These are phyloP conservation scores for Salix dunnii DNA, from an alignment of 345 rosid genomes.

Conservation along the genomic window DNA sequence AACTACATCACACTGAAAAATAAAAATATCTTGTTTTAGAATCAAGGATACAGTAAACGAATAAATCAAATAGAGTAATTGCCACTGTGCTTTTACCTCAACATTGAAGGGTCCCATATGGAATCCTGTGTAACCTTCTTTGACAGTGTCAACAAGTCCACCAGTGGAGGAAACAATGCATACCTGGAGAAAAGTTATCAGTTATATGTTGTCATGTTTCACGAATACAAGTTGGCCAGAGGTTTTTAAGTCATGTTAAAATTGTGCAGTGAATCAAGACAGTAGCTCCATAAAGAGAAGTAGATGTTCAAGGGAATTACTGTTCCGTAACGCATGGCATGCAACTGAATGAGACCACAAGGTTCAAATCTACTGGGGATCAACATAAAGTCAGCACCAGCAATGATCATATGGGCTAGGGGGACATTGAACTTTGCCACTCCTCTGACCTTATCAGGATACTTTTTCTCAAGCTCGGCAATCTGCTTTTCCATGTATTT, in stretches of 20 bases:
- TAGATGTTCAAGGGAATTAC: conserved; percentile 21
- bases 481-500: conserved; percentile 70
- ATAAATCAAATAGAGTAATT: neutral
- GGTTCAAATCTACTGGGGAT: conserved; percentile 95
- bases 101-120: conserved; percentile 80
- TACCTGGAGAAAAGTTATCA: conserved; percentile 32
- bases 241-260: neutral
- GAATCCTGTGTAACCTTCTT: conserved; percentile 89
- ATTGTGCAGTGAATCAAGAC: neutral
- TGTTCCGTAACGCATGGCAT: conserved; percentile 98
- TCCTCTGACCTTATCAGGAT: conserved; percentile 72
- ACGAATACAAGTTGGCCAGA: neutral
- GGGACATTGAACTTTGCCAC: conserved; percentile 73
- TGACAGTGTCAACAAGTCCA: conserved; percentile 88
- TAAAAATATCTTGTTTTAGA: neutral
- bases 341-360: conserved; percentile 94
- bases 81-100: conserved; percentile 43
- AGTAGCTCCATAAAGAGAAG: neutral
- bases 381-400: conserved; percentile 85
- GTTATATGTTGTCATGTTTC: neutral
- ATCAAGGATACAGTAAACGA: neutral
- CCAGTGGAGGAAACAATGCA: conserved; percentile 94
- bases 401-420: conserved; percentile 84
- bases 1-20: conserved; percentile 66
- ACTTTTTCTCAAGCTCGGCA: conserved; percentile 53